Conservation (phyloP, 75 land plant genomes). For the Adiantum capillusveneris region DNA sequence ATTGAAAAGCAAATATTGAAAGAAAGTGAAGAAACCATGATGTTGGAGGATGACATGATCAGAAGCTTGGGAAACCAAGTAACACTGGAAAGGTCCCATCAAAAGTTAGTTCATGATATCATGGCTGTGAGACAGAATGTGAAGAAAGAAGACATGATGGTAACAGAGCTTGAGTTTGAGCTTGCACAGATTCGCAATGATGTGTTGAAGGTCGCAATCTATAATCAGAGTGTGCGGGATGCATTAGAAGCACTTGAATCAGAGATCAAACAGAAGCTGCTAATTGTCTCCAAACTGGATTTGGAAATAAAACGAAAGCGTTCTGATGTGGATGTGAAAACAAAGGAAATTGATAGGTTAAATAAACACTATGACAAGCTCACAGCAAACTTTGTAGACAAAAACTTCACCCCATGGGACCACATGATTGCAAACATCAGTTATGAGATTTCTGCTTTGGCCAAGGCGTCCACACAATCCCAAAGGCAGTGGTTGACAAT, state of each 20-base stretch:
- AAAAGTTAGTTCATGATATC: conserved; percentile 16
- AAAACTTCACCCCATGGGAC: conserved; percentile 24
- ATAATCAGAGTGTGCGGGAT: conserved; percentile 16
- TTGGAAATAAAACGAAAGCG: conserved; percentile 18
- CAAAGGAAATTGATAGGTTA: conserved; percentile 24
- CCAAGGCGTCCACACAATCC: conserved; percentile 16
- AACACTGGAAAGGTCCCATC: conserved; percentile 20
- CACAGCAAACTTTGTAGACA: conserved; percentile 10
- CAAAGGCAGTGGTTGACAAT: conserved; percentile 29
- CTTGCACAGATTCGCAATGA: conserved; percentile 26
- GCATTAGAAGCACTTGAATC: conserved; percentile 12
- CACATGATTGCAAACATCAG: conserved; percentile 22
- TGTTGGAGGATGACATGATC: conserved; percentile 22
- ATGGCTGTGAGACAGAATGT: conserved; percentile 9
- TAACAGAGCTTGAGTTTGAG: conserved; percentile 22
- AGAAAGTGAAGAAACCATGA: conserved; percentile 10
- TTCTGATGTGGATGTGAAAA: conserved; percentile 26
- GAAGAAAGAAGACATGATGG: conserved; percentile 22
- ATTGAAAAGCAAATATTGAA: conserved; percentile 11
- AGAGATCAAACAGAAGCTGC: conserved; percentile 19
- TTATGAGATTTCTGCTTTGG: conserved; percentile 15
- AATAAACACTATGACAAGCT: conserved; percentile 28
- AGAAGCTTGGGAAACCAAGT: conserved; percentile 21
- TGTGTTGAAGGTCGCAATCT: conserved; percentile 13
- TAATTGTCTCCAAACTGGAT: conserved; percentile 17